These are phyloP conservation scores for Cordyceps cateniannulata DNA, from an alignment of 2,329 filamentous ascomycete species.

Conservation along the genomic window DNA sequence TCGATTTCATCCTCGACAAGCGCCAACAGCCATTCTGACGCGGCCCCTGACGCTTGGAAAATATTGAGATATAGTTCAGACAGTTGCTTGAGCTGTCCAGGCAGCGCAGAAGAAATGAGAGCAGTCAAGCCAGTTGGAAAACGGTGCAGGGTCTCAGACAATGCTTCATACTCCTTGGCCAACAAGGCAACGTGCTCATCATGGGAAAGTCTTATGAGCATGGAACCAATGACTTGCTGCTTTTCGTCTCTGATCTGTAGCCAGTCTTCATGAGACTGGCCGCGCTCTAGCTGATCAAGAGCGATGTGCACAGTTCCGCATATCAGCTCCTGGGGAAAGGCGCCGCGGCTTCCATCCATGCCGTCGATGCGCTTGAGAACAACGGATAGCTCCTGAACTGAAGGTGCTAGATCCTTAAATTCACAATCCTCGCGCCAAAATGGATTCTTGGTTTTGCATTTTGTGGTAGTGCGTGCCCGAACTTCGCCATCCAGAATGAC, in stretches of 20 bases:
- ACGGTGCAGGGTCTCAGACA: constrained; percentile 77
- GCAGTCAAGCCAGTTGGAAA: constrained; percentile 80
- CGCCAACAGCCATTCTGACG: constrained; percentile 84
- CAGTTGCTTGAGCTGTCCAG: constrained; percentile 69
- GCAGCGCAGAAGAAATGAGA: constrained; percentile 74
- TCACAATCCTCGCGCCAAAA: constrained; percentile 81
- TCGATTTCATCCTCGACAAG: constrained; percentile 97
- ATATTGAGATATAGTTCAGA: constrained; percentile 88
- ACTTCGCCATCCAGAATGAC: constrained; percentile 75
- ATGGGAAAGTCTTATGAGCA: constrained; percentile 75
- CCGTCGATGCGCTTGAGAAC: constrained; percentile 60
- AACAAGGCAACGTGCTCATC: constrained; percentile 89
- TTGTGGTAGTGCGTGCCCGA: constrained; percentile 66
- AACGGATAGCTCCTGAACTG: constrained; percentile 62
- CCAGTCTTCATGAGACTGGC: constrained; percentile 81
- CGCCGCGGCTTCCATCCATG: constrained; percentile 18
- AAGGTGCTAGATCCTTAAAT: constrained; percentile 65
- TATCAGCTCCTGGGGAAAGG: constrained; percentile 42
- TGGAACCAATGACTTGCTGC: constrained; percentile 71
- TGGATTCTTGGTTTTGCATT: constrained; percentile 63
- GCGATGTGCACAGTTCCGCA: constrained; percentile 76
- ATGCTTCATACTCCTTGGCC: constrained; percentile 73
- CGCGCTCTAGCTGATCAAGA: constrained; percentile 69
- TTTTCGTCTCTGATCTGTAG: constrained; percentile 72
- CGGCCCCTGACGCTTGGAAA: constrained; percentile 83